These are phyloP conservation scores for Pleurotus giganteus DNA, from an alignment of 768 basidiomycete genomes.

Conservation along the genomic window DNA sequence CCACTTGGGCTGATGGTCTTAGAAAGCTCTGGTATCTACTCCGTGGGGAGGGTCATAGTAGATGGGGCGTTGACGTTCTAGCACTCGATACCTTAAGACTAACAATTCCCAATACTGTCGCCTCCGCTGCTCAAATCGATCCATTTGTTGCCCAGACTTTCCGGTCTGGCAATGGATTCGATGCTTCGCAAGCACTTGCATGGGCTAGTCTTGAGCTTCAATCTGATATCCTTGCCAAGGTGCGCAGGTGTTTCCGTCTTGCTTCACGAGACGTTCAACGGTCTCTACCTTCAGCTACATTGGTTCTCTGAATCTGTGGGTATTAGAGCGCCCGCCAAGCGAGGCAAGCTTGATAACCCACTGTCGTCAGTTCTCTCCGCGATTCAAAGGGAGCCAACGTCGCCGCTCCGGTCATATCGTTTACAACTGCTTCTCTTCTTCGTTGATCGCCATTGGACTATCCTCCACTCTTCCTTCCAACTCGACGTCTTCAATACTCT, in stretches of 20 bases:
- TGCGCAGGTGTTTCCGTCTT: slow-evolving; percentile 26
- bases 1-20: slow-evolving; percentile 42
- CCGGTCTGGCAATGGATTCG: slow-evolving; percentile 72
- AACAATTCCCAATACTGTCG: slow-evolving; percentile 29
- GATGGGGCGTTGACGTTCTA: slow-evolving; percentile 65
- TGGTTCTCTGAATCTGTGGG: slow-evolving; percentile 57
- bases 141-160: slow-evolving; percentile 69
- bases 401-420: slow-evolving; percentile 39
- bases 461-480: slow-evolving; percentile 58
- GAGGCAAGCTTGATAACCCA: slow-evolving; percentile 56
- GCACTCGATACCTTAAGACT: slow-evolving; percentile 66
- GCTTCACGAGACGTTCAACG: not conserved
- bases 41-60: slow-evolving; percentile 58
- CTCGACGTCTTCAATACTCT: slow-evolving; percentile 54
- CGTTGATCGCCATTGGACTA: slow-evolving; percentile 72
- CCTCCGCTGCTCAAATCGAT: not conserved
- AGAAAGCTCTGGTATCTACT: slow-evolving; percentile 54
- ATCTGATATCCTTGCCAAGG: slow-evolving; percentile 74
- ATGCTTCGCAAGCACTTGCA: slow-evolving; percentile 61
- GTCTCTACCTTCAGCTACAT: slow-evolving; percentile 48
- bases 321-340: slow-evolving; percentile 42
- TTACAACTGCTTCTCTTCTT: slow-evolving; percentile 85
- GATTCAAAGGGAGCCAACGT: slow-evolving; percentile 33
- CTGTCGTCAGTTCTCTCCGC: slow-evolving; percentile 51
- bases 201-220: slow-evolving; percentile 83